Conservation (phyloP, 495 filamentous ascomycete genomes). For the Lophiostoma macrostomum region DNA sequence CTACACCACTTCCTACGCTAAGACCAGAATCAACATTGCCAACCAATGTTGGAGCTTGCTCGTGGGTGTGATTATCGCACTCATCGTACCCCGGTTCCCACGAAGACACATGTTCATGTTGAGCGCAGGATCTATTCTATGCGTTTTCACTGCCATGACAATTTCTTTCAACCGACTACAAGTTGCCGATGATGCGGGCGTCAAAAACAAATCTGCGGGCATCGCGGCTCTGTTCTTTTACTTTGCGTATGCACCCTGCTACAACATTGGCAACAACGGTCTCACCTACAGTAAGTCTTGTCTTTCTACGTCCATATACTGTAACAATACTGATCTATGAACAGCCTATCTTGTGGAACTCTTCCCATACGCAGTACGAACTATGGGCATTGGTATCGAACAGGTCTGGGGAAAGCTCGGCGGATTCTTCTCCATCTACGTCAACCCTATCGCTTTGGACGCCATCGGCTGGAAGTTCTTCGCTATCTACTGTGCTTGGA, state of each 20-base stretch:
- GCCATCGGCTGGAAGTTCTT: slow-evolving; percentile 37
- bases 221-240: slow-evolving; percentile 29
- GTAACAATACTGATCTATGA: too few relatives aligned
- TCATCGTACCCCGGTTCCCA: slow-evolving; percentile 27
- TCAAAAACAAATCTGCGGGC: slow-evolving; percentile 8
- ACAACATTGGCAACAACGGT: slow-evolving; percentile 27
- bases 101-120: slow-evolving; percentile 33
- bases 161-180: slow-evolving; percentile 25
- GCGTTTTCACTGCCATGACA: slow-evolving; percentile 32
- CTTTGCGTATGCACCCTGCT: slow-evolving; percentile 23
- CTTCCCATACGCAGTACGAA: slow-evolving; percentile 22
- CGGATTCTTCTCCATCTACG: slow-evolving; percentile 38
- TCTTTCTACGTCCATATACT: not conserved
- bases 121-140: slow-evolving; percentile 12
- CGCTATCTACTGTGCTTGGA: slow-evolving; percentile 34
- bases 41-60: slow-evolving; percentile 33
- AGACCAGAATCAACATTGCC: slow-evolving; percentile 33
- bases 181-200: not conserved
- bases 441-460: slow-evolving; percentile 50
- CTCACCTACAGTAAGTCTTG: slow-evolving; percentile 25
- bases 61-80: slow-evolving; percentile 20
- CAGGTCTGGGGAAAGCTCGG: slow-evolving; percentile 19
- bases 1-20: slow-evolving; percentile 24
- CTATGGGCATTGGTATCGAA: slow-evolving; percentile 24
- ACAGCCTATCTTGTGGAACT: slow-evolving; percentile 26